Percentiles rank a stretch among this genome's conserved stretches.
Evolutionary conservation across 768 basidiomycete genomes (phyloP).

Genomic region (Hygrocybe coccinea): DNA sequence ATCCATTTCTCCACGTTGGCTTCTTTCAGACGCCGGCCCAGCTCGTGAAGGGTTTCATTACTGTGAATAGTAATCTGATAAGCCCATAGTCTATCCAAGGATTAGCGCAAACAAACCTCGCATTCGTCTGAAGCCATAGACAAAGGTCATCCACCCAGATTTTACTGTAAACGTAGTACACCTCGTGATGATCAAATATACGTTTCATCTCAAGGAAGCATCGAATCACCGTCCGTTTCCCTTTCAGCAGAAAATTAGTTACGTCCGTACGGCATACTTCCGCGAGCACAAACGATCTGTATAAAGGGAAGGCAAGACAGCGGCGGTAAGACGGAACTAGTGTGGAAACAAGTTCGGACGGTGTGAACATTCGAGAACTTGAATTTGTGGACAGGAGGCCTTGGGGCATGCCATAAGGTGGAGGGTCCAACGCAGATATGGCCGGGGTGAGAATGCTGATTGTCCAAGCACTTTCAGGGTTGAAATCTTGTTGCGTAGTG

Average conservation of each 20-base stretch:
- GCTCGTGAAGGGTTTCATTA: conserved; percentile 46
- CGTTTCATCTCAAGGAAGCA: conserved; percentile 67
- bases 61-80: conserved; percentile 32
- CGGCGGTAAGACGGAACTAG: conserved; percentile 69
- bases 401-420: conserved; percentile 37
- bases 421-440: conserved; percentile 79
- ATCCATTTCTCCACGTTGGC: conserved; percentile 45
- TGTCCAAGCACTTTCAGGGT: conserved; percentile 87
- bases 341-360: conserved; percentile 45
- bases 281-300: conserved; percentile 71
- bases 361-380: conserved; percentile 27
- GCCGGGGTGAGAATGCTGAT: conserved; percentile 65
- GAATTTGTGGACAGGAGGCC: conserved; percentile 14
- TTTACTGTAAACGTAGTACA: conserved; percentile 85
- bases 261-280: conserved; percentile 65
- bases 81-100: not conserved
- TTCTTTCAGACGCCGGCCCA: conserved; percentile 41
- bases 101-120: conserved; percentile 46
- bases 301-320: conserved; percentile 69
- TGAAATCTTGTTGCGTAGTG: conserved; percentile 74
- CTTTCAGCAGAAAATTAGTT: conserved; percentile 51
- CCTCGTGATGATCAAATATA: conserved; percentile 75
- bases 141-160: conserved; percentile 85
- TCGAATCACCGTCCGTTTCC: conserved; percentile 58
- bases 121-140: conserved; percentile 68